These are phyloP conservation scores for Penicillium crustosum DNA, from an alignment of 2,329 filamentous ascomycete genomes.

Conservation along the genomic window DNA sequence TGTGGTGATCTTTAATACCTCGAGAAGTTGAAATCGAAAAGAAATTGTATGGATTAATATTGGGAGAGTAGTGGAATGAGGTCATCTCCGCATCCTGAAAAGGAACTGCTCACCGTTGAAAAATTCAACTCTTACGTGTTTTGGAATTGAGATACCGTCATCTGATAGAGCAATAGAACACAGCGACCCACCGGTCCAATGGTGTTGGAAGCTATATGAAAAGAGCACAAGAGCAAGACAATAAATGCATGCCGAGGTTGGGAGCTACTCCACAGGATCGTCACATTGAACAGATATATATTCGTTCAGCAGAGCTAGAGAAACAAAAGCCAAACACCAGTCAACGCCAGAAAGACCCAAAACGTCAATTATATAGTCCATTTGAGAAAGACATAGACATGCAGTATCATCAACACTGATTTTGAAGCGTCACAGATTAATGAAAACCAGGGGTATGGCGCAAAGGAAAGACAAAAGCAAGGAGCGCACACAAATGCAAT, in stretches of 20 bases:
- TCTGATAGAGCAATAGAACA: not conserved
- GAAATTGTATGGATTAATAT: not conserved
- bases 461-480: slow-evolving; percentile 11
- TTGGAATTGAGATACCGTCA: too few relatives aligned
- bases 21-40: too few relatives aligned
- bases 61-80: not conserved
- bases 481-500: slow-evolving; percentile 22
- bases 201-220: too few relatives aligned
- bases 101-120: not conserved
- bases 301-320: not conserved
- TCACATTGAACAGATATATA: not conserved
- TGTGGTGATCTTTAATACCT: too few relatives aligned
- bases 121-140: not conserved
- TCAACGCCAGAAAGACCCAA: slow-evolving; percentile 1
- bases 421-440: slow-evolving; percentile 16
- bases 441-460: slow-evolving; percentile 23
- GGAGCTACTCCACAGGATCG: not conserved
- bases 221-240: too few relatives aligned
- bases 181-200: not conserved
- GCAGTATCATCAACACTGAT: slow-evolving; percentile 8
- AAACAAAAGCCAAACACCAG: slow-evolving; percentile 1
- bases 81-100: not conserved
- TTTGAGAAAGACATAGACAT: not conserved
- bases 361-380: not conserved
- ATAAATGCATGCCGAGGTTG: not conserved